Evolutionary conservation across 2,329 filamentous ascomycete species (phyloP), one percentile per base, ranked within the genome.

Genomic region (Laburnicola sp.): DNA sequence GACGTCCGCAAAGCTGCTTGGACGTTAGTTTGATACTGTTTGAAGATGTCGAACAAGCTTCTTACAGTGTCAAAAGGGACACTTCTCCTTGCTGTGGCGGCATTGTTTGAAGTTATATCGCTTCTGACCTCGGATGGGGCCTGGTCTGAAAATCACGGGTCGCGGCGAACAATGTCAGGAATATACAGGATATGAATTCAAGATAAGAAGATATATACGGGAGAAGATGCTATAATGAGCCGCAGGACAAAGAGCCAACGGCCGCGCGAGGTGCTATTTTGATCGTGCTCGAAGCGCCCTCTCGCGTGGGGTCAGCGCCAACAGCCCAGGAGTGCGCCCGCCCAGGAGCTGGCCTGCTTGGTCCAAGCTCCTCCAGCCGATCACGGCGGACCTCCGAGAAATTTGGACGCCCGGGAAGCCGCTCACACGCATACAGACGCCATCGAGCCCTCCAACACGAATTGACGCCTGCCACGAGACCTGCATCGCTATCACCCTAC

Each of bases 1-100:
- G 47, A 91, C 70, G 65, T 93, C 89, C 56, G 83, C 87, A 65
- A 89, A 91, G 64, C 88, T 92, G 56, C 48, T 5, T 6, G 16
- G 23, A 16, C 45, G 64, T 48, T 31, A 55, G 25, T 26, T 22
- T 25, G n/a, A 27, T 6, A 7, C 7, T 3, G 6, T n/a, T 7
- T 7, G 28, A 9, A 6, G 4, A 16, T 25, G 31, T 9, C 52
- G n/a, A 40, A 11, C 4, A 22, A 27, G 21, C 16, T 26, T 65
- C 76, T 63, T 60, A 79, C 77, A 80, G 72, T 8, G 77, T 80
- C 48, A 74, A 65, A 36, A 80, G 62, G 23, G 76, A 71, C 46
- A 74, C 74, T 53, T 80, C 78, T 45, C 77, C 78, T 51, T 74
- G 76, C 54, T 72, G 70, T 38, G 74, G 75, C 60, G 78, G 78